Conservation (phyloP, 2,329 filamentous ascomycete genomes). For the Hypoxylon sp. region DNA sequence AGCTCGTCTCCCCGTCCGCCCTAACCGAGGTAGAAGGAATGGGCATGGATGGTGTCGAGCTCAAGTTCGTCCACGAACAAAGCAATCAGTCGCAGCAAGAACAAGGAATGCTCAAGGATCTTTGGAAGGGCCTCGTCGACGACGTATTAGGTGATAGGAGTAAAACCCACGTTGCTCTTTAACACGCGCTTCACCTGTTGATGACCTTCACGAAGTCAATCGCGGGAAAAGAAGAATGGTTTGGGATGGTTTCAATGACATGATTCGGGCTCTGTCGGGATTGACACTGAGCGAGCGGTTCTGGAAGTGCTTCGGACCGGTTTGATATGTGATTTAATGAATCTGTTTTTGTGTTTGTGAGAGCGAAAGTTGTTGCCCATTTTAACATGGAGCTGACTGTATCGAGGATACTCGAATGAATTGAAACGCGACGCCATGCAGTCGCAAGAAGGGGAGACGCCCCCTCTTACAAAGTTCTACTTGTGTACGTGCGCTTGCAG, state of each 20-base stretch:
- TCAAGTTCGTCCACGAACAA: conserved; percentile 65
- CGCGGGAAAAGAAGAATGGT: conserved; percentile 6
- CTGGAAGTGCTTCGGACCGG: conserved; percentile 45
- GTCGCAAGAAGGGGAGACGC: conserved; percentile 12
- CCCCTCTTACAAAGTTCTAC: background rate
- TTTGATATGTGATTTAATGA: conserved; percentile 44
- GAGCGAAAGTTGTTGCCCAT: conserved; percentile 14
- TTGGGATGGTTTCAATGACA: conserved; percentile 19
- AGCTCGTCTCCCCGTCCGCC: conserved; percentile 64
- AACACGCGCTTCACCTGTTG: conserved; percentile 20
- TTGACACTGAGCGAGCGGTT: conserved; percentile 41
- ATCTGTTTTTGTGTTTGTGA: conserved; percentile 20
- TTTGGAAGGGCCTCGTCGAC: conserved; percentile 72
- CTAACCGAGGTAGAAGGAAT: conserved; percentile 73
- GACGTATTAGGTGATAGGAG: conserved; percentile 58
- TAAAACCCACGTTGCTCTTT: conserved; percentile 51
- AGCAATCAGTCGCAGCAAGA: conserved; percentile 49
- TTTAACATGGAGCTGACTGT: conserved; percentile 15
- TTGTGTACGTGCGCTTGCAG: background rate
- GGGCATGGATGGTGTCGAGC: conserved; percentile 68
- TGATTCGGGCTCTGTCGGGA: conserved; percentile 38
- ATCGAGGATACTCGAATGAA: conserved; percentile 24
- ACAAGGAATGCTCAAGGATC: conserved; percentile 65
- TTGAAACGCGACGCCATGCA: conserved; percentile 6
- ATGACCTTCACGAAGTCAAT: conserved; percentile 36